Base-by-base conservation (phyloP, 331 rosid genomes). In the Stylosanthes scabra region DNA sequence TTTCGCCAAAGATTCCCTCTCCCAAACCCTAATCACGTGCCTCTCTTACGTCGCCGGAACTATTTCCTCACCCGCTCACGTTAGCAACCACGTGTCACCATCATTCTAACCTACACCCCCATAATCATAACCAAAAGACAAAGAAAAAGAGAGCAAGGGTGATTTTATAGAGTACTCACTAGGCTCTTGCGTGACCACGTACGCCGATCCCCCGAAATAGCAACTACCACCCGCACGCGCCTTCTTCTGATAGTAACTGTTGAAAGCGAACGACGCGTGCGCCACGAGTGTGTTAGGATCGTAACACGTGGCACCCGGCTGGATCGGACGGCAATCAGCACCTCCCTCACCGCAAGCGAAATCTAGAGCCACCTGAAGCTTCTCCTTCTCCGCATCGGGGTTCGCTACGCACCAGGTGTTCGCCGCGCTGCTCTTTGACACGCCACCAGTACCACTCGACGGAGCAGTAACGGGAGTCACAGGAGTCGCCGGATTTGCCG, bases 331-430 rank as follows among this genome's bases (percentile, higher is more conserved):
- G 90, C 99, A 95, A 8, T 95, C 97, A 1, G 97, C 97, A 0
- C 96, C 99, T 13, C 97, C 99, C 64, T 91, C 96, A 0, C 99
- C 99, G n/a, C 99, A 95, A 12, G 99, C 99, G 15, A 11, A 95
- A 52, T 95, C 99, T 41, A 95, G 78, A 60, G 92, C 93, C 28
- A 59, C 73, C 75, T 95, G 99, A 47, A 95, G 85, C 67, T 66
- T 94, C 41, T 69, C 84, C 34, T 88, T 90, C 2, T 86, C 93
- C 1, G 77, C 83, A 12, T 83, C 75, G 4, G 84, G 89, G 44
- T 82, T 94, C 12, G 99, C 99, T 13, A 94, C 97, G 57, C 99
- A 94, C 99, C 99, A 94, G 54, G 93, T 88, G 78, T 58, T 86
- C 15, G 87, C 97, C 0, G 89, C 70, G 0, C 83, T 62, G 31